Evolutionary conservation across 2,329 filamentous ascomycete genomes (phyloP), one percentile per base, ranked within the genome.

Genomic region (Thielaviopsis cerberus): DNA sequence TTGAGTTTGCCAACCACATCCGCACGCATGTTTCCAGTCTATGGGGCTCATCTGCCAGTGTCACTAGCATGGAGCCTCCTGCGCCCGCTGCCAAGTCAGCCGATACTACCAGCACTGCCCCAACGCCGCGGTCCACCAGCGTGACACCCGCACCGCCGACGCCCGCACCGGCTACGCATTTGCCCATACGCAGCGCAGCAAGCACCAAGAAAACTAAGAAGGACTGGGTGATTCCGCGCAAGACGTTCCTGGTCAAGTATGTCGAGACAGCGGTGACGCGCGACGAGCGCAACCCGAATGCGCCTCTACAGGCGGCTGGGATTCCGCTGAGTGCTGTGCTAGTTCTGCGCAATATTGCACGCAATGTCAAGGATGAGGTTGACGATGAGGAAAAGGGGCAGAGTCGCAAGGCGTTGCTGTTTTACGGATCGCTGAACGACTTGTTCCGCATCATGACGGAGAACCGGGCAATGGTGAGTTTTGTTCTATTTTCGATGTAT

Each of bases 261-360:
- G 76, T 82, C 61, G 75, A 80, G 65, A 84, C 81, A 3, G 68
- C 73, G 51, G 74, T 73, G 41, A 73, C 74, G 34, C 74, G 76
- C 11, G 79, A 82, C 63, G 78, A 81, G 66, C 72, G 76, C 53
- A 80, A 80, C 62, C 76, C 77, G 11, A 77, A 81, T 61, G 74
- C 73, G 8, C 71, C 75, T 4, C 72, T 76, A 1, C 78, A 88
- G 65, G 83, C 86, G 1, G 84, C 83, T 0, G 87, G 87, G 4
- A 82, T 91, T 37, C 85, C 87, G n/a, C 74, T 91, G 6, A 86
- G 84, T 57, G 84, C 85, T 1, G 82, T 85, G 15, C 74, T 91
- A 26, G 85, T 92, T 37, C 75, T 92, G 52, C 79, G 87, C 27
- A 92, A 92, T 66, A 80, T 92, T 61, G 86, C 86, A 13, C 77